phyloP scores from a whole-genome alignment of 1,284 basidiomycete genomes.

The Kalmanozyma brasiliensis region DNA sequence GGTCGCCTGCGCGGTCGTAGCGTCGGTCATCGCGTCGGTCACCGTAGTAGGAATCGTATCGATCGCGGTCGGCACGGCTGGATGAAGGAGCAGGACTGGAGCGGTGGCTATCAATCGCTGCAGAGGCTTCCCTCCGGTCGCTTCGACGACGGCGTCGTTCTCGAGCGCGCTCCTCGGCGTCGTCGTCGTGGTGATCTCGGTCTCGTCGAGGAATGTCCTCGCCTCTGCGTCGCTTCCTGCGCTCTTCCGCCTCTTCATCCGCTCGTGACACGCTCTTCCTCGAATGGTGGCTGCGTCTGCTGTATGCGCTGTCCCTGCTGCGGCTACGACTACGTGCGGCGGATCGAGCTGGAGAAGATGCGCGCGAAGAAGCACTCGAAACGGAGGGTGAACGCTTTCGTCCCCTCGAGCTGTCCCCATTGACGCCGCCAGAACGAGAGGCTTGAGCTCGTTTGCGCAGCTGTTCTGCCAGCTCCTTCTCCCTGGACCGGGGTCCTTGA shows the following conservation, averaged over 20 bases:
- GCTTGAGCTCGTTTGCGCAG: slow-evolving; percentile 56
- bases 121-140: slow-evolving; percentile 25
- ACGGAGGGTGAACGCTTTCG: slow-evolving; percentile 22
- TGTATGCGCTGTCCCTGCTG: slow-evolving; percentile 30
- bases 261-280: slow-evolving; percentile 44
- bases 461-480: slow-evolving; percentile 63
- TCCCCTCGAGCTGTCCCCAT: slow-evolving; percentile 13
- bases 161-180: slow-evolving; percentile 69
- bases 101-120: slow-evolving; percentile 15
- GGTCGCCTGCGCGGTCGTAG: slow-evolving; percentile 22
- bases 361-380: slow-evolving; percentile 32
- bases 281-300: slow-evolving; percentile 31
- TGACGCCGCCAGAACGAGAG: slow-evolving; percentile 28
- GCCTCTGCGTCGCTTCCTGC: slow-evolving; percentile 53
- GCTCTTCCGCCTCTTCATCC: slow-evolving; percentile 61
- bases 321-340: slow-evolving; percentile 30
- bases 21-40: slow-evolving; percentile 45
- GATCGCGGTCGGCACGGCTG: slow-evolving; percentile 30
- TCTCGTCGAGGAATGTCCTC: slow-evolving; percentile 53
- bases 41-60: slow-evolving; percentile 43
- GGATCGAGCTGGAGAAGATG: slow-evolving; percentile 30
- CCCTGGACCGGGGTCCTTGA: slow-evolving; percentile 38
- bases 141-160: slow-evolving; percentile 54
- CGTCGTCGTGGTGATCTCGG: slow-evolving; percentile 42
- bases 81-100: slow-evolving; percentile 31